These are phyloP conservation scores for Garcia nutans DNA, from an alignment of 345 rosid genomes.

Conservation along the genomic window DNA sequence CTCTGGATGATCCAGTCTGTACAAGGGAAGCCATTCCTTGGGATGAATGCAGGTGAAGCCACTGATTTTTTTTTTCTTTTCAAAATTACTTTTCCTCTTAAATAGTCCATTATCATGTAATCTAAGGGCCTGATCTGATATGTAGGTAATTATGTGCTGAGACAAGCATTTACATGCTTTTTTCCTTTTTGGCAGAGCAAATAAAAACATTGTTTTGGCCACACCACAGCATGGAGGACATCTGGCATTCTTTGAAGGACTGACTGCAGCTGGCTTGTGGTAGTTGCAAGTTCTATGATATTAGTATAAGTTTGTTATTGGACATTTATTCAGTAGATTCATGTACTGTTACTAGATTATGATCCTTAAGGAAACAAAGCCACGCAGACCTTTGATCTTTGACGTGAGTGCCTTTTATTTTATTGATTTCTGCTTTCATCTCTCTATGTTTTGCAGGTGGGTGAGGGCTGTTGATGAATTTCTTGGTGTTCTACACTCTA, in stretches of 20 bases:
- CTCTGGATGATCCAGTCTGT: constrained; percentile 91
- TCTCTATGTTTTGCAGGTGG: constrained; percentile 59
- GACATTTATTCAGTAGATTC: neutral
- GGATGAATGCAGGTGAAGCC: constrained; percentile 89
- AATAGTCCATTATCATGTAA: neutral
- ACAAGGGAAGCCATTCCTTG: constrained; percentile 92
- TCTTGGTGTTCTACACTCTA: constrained; percentile 57
- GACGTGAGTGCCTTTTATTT: neutral
- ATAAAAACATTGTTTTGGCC: constrained; percentile 73
- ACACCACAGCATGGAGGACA: constrained; percentile 83
- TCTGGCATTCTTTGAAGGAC: constrained; percentile 86
- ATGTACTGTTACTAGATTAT: neutral
- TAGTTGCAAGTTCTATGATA: constrained; percentile 26
- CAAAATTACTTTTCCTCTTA: neutral
- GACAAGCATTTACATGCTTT: neutral
- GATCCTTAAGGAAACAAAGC: neutral
- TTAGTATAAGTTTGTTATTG: neutral
- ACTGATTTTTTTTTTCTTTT: neutral
- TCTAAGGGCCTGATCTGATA: constrained; percentile 18
- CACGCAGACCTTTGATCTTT: neutral
- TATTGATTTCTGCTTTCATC: neutral
- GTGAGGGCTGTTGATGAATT: constrained; percentile 75
- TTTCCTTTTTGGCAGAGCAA: constrained; percentile 44
- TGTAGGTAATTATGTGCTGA: neutral
- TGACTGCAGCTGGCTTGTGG: constrained; percentile 65